Conservation (phyloP, 2,329 filamentous ascomycete species). For the Stachybotrys echinatus region DNA sequence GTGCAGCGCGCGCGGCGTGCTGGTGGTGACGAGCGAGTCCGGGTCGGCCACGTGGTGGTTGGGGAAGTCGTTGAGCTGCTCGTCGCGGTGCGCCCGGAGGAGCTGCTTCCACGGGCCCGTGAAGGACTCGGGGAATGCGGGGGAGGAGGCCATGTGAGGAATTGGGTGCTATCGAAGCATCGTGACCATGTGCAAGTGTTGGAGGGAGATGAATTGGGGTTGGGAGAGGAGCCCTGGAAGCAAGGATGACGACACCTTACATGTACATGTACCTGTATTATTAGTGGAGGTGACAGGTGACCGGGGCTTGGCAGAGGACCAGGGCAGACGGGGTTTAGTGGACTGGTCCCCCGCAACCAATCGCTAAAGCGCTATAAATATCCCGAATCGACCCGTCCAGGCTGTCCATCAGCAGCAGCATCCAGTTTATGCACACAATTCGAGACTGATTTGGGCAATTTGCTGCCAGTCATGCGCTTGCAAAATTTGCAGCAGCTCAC, state of each 20-base stretch:
- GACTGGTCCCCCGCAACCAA: no score
- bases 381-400: no score
- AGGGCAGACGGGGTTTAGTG: no score
- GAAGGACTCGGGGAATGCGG: slow-evolving; percentile 30
- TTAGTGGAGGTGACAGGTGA: no score
- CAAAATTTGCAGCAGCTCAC: no score
- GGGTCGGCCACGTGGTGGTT: slow-evolving; percentile 39
- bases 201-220: background rate
- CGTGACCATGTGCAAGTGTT: background rate
- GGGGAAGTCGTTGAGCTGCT: slow-evolving; percentile 39
- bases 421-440: no score
- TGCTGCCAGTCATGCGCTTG: no score
- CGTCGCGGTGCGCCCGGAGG: slow-evolving; percentile 22
- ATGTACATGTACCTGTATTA: no score
- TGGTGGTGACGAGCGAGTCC: slow-evolving; percentile 42
- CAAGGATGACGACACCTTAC: background rate
- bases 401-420: no score
- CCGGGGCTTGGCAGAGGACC: no score
- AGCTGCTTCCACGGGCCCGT: slow-evolving; percentile 30
- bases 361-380: no score
- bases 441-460: no score
- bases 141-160: slow-evolving; percentile 6
- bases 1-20: slow-evolving; percentile 40
- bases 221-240: background rate
- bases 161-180: background rate